Percentiles rank a stretch among this genome's conserved stretches.
Evolutionary conservation across 2,329 filamentous ascomycete genomes (phyloP).

Genomic region (Emergomyces orientalis): DNA sequence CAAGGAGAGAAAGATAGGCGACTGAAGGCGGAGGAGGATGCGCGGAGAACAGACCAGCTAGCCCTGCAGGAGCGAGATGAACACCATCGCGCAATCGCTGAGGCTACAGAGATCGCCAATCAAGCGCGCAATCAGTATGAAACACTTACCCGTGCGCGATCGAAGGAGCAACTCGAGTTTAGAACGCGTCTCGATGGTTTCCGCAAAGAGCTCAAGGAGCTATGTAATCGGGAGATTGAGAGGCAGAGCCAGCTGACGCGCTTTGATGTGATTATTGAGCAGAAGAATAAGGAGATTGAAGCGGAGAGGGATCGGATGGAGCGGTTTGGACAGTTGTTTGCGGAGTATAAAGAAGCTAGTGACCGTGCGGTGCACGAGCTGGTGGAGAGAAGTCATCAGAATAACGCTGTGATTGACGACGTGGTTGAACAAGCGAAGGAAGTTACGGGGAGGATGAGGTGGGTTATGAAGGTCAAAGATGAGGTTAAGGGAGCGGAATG

Average conservation of each 20-base stretch:
- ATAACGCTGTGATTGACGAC: slow-evolving; percentile 28
- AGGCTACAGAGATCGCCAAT: slow-evolving; percentile 32
- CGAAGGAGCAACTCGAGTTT: slow-evolving; percentile 35
- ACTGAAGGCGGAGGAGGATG: slow-evolving; percentile 32
- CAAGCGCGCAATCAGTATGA: slow-evolving; percentile 37
- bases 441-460: slow-evolving; percentile 39
- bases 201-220: slow-evolving; percentile 25
- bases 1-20: slow-evolving; percentile 36
- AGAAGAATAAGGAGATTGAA: slow-evolving; percentile 38
- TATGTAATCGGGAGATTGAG: slow-evolving; percentile 30
- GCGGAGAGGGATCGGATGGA: slow-evolving; percentile 33
- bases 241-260: slow-evolving; percentile 31
- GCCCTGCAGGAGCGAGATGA: slow-evolving; percentile 34
- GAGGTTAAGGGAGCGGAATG: slow-evolving; percentile 25
- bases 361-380: slow-evolving; percentile 32
- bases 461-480: slow-evolving; percentile 38
- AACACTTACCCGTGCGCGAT: slow-evolving; percentile 31
- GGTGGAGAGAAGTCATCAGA: slow-evolving; percentile 24
- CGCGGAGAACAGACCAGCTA: slow-evolving; percentile 28
- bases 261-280: slow-evolving; percentile 38
- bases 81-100: slow-evolving; percentile 31
- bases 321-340: slow-evolving; percentile 31
- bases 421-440: slow-evolving; percentile 34
- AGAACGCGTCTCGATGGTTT: slow-evolving; percentile 32
- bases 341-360: slow-evolving; percentile 34